Percentiles rank a stretch among this genome's conserved stretches.
phyloP scores from a whole-genome alignment of 345 rosid species.

The Trapa incisa region DNA sequence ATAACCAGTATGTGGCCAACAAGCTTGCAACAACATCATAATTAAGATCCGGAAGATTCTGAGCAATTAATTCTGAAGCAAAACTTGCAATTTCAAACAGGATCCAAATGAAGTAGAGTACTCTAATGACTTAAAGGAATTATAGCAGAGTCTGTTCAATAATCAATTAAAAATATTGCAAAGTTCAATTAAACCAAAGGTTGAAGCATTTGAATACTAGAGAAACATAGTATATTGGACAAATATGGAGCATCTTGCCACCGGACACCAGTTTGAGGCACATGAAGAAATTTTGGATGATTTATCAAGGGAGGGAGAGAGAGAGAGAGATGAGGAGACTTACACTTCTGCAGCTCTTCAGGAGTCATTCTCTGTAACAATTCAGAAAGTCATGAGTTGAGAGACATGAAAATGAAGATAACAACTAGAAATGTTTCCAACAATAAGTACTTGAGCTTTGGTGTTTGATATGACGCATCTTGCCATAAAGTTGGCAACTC shows the following conservation, averaged over 20 bases:
- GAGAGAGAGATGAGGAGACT: conserved; percentile 14
- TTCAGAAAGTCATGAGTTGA: conserved; percentile 11
- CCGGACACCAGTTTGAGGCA: background rate
- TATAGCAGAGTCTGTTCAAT: background rate
- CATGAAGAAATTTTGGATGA: background rate
- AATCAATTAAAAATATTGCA: background rate
- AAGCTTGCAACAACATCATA: background rate
- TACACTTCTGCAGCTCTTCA: conserved; percentile 74
- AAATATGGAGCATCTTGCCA: background rate
- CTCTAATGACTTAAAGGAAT: background rate
- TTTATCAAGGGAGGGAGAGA: background rate
- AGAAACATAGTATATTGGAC: background rate
- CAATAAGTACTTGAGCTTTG: conserved; percentile 43
- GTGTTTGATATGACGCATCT: conserved; percentile 76
- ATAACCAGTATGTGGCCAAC: background rate
- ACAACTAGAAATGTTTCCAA: background rate
- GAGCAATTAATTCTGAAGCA: background rate
- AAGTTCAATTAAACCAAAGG: background rate
- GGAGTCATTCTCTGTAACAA: conserved; percentile 66
- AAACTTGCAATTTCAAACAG: background rate
- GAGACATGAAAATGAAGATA: background rate
- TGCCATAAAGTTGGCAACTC: conserved; percentile 88
- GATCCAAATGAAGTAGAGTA: background rate
- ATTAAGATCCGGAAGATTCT: background rate
- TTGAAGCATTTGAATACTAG: background rate